Conservation (phyloP, 169 alveolate genomes). For the Babesia caballi region DNA sequence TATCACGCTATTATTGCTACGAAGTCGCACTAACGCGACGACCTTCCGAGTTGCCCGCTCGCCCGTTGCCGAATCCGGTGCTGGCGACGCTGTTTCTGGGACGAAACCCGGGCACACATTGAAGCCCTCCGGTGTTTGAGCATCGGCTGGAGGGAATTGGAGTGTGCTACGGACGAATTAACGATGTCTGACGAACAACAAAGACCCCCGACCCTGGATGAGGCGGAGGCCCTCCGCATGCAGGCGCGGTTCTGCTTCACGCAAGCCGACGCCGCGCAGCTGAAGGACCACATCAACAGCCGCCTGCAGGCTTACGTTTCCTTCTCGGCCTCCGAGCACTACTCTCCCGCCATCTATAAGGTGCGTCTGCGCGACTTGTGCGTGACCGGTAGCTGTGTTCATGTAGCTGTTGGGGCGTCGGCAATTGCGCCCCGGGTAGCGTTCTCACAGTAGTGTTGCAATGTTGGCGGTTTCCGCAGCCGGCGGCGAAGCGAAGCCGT, state of each 20-base stretch:
- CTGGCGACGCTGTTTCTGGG: too few relatives aligned
- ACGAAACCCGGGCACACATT: too few relatives aligned
- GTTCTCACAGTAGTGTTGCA: too few relatives aligned
- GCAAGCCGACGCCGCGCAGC: not conserved
- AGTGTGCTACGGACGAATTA: not conserved
- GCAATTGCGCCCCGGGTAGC: too few relatives aligned
- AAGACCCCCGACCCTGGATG: slow-evolving; percentile 2
- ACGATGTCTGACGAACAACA: not conserved
- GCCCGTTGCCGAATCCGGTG: too few relatives aligned
- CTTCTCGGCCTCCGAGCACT: not conserved
- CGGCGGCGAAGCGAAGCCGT: not conserved
- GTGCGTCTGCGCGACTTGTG: not conserved
- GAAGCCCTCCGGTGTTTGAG: too few relatives aligned
- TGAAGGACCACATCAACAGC: not conserved
- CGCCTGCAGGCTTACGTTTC: slow-evolving; percentile 22
- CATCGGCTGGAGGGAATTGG: too few relatives aligned
- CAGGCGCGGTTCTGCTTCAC: not conserved
- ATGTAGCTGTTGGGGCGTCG: too few relatives aligned
- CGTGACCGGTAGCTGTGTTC: not conserved
- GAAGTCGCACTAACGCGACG: too few relatives aligned
- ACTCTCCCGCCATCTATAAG: slow-evolving; percentile 45
- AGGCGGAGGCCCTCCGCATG: slow-evolving; percentile 36
- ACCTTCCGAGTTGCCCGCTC: too few relatives aligned
- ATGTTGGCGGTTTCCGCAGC: too few relatives aligned
- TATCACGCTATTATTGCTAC: too few relatives aligned